Evolutionary conservation across 495 filamentous ascomycete species (phyloP).

Genomic region (Podospora appendiculata): DNA sequence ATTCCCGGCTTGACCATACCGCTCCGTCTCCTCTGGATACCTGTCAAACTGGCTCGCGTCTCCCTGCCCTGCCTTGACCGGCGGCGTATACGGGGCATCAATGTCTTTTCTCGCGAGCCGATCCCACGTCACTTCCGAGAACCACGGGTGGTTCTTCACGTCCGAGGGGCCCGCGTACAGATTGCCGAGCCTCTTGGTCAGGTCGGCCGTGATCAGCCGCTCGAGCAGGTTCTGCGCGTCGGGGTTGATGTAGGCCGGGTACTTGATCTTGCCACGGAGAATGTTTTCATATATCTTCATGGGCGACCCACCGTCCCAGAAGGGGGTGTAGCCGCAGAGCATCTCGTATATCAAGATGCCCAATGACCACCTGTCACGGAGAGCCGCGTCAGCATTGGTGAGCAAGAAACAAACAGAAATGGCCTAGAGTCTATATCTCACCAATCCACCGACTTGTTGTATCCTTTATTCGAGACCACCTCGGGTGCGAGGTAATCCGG

Average conservation of each 20-base stretch:
- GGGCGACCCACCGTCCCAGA: constrained; percentile 94
- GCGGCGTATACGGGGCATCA: constrained; percentile 96
- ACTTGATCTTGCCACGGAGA: constrained; percentile 85
- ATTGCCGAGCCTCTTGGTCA: constrained; percentile 93
- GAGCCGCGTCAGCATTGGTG: background rate
- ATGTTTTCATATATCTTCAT: constrained; percentile 99
- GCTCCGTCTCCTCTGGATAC: constrained; percentile 93
- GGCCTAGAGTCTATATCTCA: constrained; percentile 36
- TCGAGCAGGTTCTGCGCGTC: constrained; percentile 90
- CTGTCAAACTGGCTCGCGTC: constrained; percentile 97
- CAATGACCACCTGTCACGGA: constrained; percentile 75
- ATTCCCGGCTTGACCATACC: constrained; percentile 67
- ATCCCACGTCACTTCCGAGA: constrained; percentile 97
- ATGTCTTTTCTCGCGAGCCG: constrained; percentile 89
- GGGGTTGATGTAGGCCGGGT: constrained; percentile 87
- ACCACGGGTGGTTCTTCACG: constrained; percentile 94
- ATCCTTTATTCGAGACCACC: constrained; percentile 94
- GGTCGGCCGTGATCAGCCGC: constrained; percentile 85
- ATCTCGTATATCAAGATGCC: constrained; percentile 99
- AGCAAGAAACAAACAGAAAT: too few species aligned
- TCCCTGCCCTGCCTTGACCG: constrained; percentile 83
- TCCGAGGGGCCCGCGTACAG: constrained; percentile 86
- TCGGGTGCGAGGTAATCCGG: constrained; percentile 98
- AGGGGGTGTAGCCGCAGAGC: constrained; percentile 97
- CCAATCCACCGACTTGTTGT: constrained; percentile 99